Percentiles rank a stretch among this genome's conserved stretches.
These are phyloP conservation scores for Citrus medica DNA, from an alignment of 345 rosid species.

Conservation along the genomic window DNA sequence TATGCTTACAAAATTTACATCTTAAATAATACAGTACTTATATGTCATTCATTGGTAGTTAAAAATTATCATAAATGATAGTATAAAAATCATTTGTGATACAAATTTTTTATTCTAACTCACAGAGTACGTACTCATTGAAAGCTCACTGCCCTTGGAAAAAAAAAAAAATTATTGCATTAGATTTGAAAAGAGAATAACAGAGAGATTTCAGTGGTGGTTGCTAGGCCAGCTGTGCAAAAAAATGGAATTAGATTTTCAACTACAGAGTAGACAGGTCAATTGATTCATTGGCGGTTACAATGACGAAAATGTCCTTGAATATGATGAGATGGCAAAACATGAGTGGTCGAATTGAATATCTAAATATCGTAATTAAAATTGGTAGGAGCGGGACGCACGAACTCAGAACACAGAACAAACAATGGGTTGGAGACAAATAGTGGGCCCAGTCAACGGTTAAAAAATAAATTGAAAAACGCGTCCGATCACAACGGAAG, in stretches of 20 bases:
- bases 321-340: neutral
- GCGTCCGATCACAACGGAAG: constrained; percentile 37
- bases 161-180: neutral
- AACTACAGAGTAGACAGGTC: neutral
- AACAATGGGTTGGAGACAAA: neutral
- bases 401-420: neutral
- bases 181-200: too few relatives aligned
- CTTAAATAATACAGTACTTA: neutral
- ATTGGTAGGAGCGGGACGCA: neutral
- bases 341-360: neutral
- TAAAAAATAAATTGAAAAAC: constrained; percentile 15
- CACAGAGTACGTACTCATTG: neutral
- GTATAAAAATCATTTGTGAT: too few relatives aligned
- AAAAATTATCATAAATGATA: too few relatives aligned
- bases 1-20: too few relatives aligned
- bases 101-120: too few relatives aligned
- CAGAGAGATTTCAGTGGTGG: neutral
- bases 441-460: constrained; percentile 12
- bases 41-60: neutral
- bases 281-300: neutral
- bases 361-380: neutral
- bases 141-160: too few relatives aligned
- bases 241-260: neutral
- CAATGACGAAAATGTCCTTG: neutral
- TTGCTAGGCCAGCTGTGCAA: neutral